Base-by-base conservation (phyloP, 2,329 filamentous ascomycete species). In the Fulvia fulva region DNA sequence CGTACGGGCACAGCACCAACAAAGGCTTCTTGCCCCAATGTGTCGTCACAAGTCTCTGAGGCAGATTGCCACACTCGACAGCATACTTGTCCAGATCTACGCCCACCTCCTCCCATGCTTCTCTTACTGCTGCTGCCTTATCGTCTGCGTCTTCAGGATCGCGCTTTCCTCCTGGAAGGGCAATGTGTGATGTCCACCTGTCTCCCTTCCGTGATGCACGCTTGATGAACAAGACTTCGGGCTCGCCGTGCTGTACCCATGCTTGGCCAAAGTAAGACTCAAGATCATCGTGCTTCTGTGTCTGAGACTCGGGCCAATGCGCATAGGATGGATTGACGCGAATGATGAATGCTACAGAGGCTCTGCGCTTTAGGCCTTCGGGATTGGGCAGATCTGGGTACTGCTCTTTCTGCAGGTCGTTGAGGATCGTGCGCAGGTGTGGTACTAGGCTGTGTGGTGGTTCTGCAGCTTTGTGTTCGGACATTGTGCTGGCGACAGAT, bases 211-310 rank as follows among this genome's bases (percentile, higher is more conserved):
- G 77, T 3, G 85, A 80, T 2, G 87, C 83, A 47, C 87, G 77
- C 69, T 89, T 89, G 71, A 89, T 89, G 70, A 89, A 88, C 3
- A 89, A 77, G n/a, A 86, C 76, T 70, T 89, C 87, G 0, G 86
- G 83, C 60, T 86, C 83, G 23, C 86, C 86, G 69, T 86, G 74
- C 63, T 82, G 79, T 6, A 87, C 84, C 87, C 87, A 89, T 16
- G 79, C 70, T 65, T 86, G 84, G 1, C 76, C 73, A 68, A 88
- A 89, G 75, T 88, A 88, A 8, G 77, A 71, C 30, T 82, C 73
- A 41, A 79, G 75, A 41, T 79, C 71, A 56, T 75, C 64, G 37
- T 73, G n/a, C 23, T 60, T 56, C 14, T 30, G 49, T 11, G 50
- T 23, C 69, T 12, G 70, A 69, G 37, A 61, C 54, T n/a, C 57